Conservation (phyloP, 1,284 basidiomycete genomes). For the Thecaphora frezii region DNA sequence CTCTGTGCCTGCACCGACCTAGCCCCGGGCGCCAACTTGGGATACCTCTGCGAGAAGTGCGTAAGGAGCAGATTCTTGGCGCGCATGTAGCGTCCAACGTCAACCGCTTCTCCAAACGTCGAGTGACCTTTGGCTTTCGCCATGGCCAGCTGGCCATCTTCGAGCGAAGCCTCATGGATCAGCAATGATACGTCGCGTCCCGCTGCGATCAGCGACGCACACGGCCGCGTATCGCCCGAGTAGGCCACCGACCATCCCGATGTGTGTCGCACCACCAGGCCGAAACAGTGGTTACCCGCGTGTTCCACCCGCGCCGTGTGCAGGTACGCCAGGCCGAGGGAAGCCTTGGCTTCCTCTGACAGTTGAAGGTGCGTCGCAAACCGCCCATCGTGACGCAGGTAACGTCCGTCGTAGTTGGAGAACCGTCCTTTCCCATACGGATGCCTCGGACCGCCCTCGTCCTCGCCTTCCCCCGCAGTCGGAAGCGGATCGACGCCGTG, state of each 20-base stretch:
- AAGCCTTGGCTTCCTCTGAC: slow-evolving; percentile 7
- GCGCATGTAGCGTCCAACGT: slow-evolving; percentile 72
- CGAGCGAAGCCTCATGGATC: slow-evolving; percentile 92
- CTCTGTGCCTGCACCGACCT: slow-evolving; percentile 5
- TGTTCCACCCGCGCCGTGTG: slow-evolving; percentile 36
- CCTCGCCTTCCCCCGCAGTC: too few species aligned
- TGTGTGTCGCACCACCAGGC: slow-evolving; percentile 63
- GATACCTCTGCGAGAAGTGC: slow-evolving; percentile 92
- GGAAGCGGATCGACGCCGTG: slow-evolving; percentile 33
- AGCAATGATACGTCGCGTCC: slow-evolving; percentile 75
- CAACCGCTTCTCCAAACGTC: slow-evolving; percentile 83
- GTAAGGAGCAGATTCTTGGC: slow-evolving; percentile 82
- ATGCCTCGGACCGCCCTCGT: background rate
- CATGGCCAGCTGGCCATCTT: slow-evolving; percentile 67
- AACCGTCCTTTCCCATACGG: too few species aligned
- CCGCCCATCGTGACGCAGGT: too few species aligned
- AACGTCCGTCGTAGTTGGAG: too few species aligned
- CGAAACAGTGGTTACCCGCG: slow-evolving; percentile 29
- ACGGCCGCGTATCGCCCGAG: slow-evolving; percentile 86
- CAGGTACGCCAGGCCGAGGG: slow-evolving; percentile 19
- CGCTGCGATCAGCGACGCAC: slow-evolving; percentile 69
- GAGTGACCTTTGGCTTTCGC: slow-evolving; percentile 81
- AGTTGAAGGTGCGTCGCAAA: too few species aligned
- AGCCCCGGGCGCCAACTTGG: slow-evolving; percentile 71
- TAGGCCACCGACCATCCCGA: slow-evolving; percentile 58